phyloP scores from a whole-genome alignment of 2,329 filamentous ascomycete species.

The Periglandula ipomoeae region DNA sequence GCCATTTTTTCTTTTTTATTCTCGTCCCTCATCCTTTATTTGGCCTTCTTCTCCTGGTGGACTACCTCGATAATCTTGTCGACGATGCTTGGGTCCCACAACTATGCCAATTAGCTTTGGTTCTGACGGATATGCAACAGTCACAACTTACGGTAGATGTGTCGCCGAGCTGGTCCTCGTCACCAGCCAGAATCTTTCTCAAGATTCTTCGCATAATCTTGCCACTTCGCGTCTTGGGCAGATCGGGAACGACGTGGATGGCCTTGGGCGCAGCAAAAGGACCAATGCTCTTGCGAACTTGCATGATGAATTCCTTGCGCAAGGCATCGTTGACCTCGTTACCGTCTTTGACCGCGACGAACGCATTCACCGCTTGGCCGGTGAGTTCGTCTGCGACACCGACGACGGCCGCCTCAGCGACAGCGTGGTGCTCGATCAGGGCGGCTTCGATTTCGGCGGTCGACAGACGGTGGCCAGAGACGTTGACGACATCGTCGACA shows the following conservation, averaged over 20 bases:
- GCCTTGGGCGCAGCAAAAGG: slow-evolving; percentile 95
- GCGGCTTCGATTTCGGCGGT: slow-evolving; percentile 98
- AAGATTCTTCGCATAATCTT: slow-evolving; percentile 99
- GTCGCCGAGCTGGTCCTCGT: slow-evolving; percentile 95
- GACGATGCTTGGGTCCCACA: slow-evolving; percentile 84
- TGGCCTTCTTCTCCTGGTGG: slow-evolving; percentile 46
- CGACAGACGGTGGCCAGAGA: slow-evolving; percentile 89
- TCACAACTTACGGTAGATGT: slow-evolving; percentile 73
- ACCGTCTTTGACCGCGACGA: slow-evolving; percentile 84
- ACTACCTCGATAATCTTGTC: slow-evolving; percentile 81
- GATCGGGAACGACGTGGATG: slow-evolving; percentile 81
- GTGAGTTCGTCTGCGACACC: slow-evolving; percentile 90
- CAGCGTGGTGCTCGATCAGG: slow-evolving; percentile 79
- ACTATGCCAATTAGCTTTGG: slow-evolving; percentile 33
- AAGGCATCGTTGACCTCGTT: slow-evolving; percentile 68
- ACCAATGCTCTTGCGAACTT: slow-evolving; percentile 94
- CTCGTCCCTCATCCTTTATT: slow-evolving; percentile 6
- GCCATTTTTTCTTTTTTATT: background rate
- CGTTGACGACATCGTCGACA: slow-evolving; percentile 97
- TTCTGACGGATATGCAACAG: background rate
- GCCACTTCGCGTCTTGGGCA: slow-evolving; percentile 93
- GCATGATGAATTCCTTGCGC: slow-evolving; percentile 86
- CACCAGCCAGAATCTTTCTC: slow-evolving; percentile 92
- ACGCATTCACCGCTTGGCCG: slow-evolving; percentile 94
- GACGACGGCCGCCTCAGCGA: slow-evolving; percentile 92